A percentile compares a stretch with the other conserved stretches of the same genome.
These are phyloP conservation scores for Juncus inflexus DNA, from an alignment of 176 grass and related monocot genomes.

Conservation along the genomic window DNA sequence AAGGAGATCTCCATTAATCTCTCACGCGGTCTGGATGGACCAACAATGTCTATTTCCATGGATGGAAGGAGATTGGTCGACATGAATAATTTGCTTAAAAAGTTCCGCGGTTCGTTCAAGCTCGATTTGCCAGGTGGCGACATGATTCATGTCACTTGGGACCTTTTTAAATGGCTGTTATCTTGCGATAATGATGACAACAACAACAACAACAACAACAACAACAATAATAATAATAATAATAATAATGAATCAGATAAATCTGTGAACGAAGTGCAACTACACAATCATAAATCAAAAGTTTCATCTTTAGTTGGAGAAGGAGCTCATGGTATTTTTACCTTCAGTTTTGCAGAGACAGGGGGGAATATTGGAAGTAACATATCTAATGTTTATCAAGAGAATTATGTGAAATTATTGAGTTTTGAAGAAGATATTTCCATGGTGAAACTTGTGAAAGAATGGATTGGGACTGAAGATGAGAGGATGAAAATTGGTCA, in stretches of 20 bases:
- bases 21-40: not conserved
- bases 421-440: not conserved
- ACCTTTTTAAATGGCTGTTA: slow-evolving; percentile 17
- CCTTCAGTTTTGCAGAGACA: slow-evolving; percentile 17
- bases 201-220: not conserved
- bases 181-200: not conserved
- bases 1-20: slow-evolving; percentile 7
- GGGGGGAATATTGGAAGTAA: not conserved
- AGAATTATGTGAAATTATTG: slow-evolving; percentile 12
- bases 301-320: no score
- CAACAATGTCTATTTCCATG: slow-evolving; percentile 9
- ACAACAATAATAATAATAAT: no score
- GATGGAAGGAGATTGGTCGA: slow-evolving; percentile 5
- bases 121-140: slow-evolving; percentile 12
- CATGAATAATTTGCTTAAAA: slow-evolving; percentile 18
- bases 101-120: slow-evolving; percentile 9
- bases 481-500: slow-evolving; percentile 18
- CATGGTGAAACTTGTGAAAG: slow-evolving; percentile 1
- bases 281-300: not conserved
- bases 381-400: not conserved
- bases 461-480: slow-evolving; percentile 16
- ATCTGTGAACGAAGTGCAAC: not conserved
- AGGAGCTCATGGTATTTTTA: slow-evolving; percentile 10
- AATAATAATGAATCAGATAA: no score
- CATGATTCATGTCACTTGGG: slow-evolving; percentile 4